Evolutionary conservation across 169 alveolate species (phyloP).

Genomic region (Plasmodium cynomolgi): DNA sequence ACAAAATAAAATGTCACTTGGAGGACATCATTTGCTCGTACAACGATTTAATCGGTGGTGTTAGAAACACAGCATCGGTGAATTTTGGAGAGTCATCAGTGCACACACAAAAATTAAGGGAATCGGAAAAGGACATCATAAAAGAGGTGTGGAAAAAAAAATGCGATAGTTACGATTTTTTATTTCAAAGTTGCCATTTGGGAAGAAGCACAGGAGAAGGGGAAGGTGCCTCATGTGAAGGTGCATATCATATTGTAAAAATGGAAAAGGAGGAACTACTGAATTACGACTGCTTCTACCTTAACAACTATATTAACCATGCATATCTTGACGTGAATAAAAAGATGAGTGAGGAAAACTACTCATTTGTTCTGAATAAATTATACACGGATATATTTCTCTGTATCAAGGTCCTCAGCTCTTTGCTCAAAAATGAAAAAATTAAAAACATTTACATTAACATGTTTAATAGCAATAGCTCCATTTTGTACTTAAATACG

Average conservation of each 20-base stretch:
- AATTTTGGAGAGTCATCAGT: slow-evolving; percentile 17
- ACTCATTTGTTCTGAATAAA: slow-evolving; percentile 49
- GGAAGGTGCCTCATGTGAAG: not conserved
- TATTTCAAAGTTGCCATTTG: slow-evolving; percentile 28
- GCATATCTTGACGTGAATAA: slow-evolving; percentile 59
- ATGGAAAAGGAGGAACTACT: slow-evolving; percentile 53
- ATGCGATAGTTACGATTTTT: slow-evolving; percentile 53
- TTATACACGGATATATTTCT: slow-evolving; percentile 70
- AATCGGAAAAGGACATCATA: slow-evolving; percentile 29
- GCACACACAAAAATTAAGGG: slow-evolving; percentile 14
- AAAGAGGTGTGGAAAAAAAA: slow-evolving; percentile 61
- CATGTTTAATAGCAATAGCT: slow-evolving; percentile 29
- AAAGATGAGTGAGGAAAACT: slow-evolving; percentile 52
- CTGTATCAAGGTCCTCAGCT: slow-evolving; percentile 39
- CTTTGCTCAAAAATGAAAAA: slow-evolving; percentile 44
- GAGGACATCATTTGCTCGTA: slow-evolving; percentile 41
- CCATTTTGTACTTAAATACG: slow-evolving; percentile 27
- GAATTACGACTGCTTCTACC: slow-evolving; percentile 58
- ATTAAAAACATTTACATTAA: slow-evolving; percentile 30
- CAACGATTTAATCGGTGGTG: slow-evolving; percentile 18
- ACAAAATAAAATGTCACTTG: slow-evolving; percentile 34
- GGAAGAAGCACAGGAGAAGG: not conserved
- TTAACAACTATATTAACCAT: slow-evolving; percentile 69
- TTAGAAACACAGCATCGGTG: not conserved
- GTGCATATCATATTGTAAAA: slow-evolving; percentile 22